Base-by-base conservation (phyloP, 2,329 filamentous ascomycete species). In the Clonostachys rosea region DNA sequence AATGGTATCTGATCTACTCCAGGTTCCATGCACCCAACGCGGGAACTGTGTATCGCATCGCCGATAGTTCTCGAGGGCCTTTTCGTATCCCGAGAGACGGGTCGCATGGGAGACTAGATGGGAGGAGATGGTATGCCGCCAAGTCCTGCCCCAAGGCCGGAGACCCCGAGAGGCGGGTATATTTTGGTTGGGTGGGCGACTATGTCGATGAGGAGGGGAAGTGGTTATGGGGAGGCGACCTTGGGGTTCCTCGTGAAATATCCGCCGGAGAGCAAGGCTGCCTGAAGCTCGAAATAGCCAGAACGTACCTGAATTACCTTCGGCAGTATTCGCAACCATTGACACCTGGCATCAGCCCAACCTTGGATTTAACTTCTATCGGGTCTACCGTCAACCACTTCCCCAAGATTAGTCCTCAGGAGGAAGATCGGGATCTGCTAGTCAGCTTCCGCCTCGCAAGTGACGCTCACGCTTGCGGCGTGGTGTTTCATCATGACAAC, bases 181-280 rank as follows among this genome's bases (percentile, higher is more conserved):
- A 51, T 50, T 67, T 67, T 43, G 64, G 63, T 6, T 67, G 64
- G 64, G 53, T 62, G 12, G 63, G 56, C 10, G 64, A 67, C 47
- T 59, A 60, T 46, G 57, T 51, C 5, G 59, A 56, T 13, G 55
- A 62, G 34, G 62, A 66, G 45, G 54, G 56, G 10, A 64, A 65
- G 54, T 67, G 64, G 64, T 55, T 65, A 3, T 67, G 64, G 64
- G 64, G 64, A 40, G 64, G 64, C n/a, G 62, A 65, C 46, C 51
- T 66, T 34, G 59, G 54, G 6, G 52, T 62, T 12, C 62, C 59
- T 9, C 53, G 64, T n/a, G 56, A 62, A 18, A 52, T 66, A 24
- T 61, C 52, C 42, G 58, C 59, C 6, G 60, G 59, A 36, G 48
- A 45, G 2, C 47, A 57, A 20, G 63, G 59, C 2, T 48, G 53